Base-by-base conservation (phyloP, 768 basidiomycete genomes). In the Russula griseocarnosa region DNA sequence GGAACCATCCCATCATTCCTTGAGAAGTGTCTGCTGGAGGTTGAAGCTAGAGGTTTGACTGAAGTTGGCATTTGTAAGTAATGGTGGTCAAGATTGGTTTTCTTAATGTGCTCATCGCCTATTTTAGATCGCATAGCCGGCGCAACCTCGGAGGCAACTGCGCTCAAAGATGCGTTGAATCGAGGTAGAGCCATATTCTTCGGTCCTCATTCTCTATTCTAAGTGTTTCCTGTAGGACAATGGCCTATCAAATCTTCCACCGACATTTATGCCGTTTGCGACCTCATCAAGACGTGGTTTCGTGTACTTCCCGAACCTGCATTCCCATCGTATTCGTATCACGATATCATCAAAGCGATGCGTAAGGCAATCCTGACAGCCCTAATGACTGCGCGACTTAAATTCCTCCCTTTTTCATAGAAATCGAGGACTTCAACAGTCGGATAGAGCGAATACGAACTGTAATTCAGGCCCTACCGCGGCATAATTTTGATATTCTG, bases 201-300 rank as follows among this genome's bases (percentile, higher is more conserved):
- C 7, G 14, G 28, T 14, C 46, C 46, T 34, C 18, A 56, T 44
- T 13, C 7, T 57, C 7, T 28, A 18, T 24, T 62, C 58, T 54
- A 24, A 68, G 28, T 57, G 38, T 59, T 16, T 26, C 60, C 55
- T n/a, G 26, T 47, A 83, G 84, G 87, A 61, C 82, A 86, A 70
- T 80, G 77, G 69, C 87, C 87, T 1, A 80, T 87, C 69, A 75
- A 81, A 40, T 72, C 78, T 40, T 77, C 73, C 28, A 85, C 85
- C 1, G 92, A 94, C 69, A 87, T 94, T 49, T 87, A 92, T 73
- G 88, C 89, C 38, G 83, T 94, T 42, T 86, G 91, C 63, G 92
- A 92, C 71, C 76, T 90, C 64, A 81, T 94, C 71, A 93, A 93
- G 76, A 83, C 87, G 0, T 94, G 90, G 90, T 88, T 94, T 79